Evolutionary conservation across 768 basidiomycete species (phyloP).

Genomic region (Russula sp.): DNA sequence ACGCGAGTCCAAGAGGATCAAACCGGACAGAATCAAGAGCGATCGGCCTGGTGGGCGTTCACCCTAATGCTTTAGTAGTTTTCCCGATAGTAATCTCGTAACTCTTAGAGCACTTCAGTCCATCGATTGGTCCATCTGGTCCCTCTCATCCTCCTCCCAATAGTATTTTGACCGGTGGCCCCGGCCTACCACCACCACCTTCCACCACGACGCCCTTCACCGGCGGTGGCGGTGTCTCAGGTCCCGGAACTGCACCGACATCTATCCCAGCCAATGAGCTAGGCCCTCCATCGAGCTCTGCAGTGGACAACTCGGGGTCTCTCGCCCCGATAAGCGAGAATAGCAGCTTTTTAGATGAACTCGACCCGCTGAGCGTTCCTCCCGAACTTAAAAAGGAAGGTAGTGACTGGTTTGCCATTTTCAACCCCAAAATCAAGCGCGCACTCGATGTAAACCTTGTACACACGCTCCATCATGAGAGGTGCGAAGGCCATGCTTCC

Average conservation of each 20-base stretch:
- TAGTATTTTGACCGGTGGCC: slow-evolving; percentile 18
- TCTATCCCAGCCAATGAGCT: slow-evolving; percentile 8
- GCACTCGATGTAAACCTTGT: slow-evolving; percentile 72
- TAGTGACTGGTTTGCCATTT: slow-evolving; percentile 82
- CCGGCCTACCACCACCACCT: slow-evolving; percentile 21
- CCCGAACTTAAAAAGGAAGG: slow-evolving; percentile 66
- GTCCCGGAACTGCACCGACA: slow-evolving; percentile 15
- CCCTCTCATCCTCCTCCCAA: slow-evolving; percentile 11
- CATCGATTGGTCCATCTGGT: slow-evolving; percentile 18
- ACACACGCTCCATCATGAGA: slow-evolving; percentile 87
- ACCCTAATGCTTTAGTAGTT: not conserved
- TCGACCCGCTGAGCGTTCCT: slow-evolving; percentile 39
- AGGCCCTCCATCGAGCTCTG: not conserved
- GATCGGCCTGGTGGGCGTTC: slow-evolving; percentile 21
- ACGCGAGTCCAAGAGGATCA: slow-evolving; percentile 22
- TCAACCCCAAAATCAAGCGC: slow-evolving; percentile 74
- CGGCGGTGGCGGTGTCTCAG: slow-evolving; percentile 11
- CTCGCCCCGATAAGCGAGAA: slow-evolving; percentile 21
- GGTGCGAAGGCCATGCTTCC: slow-evolving; percentile 38
- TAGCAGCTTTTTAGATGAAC: slow-evolving; percentile 40
- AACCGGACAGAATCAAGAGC: slow-evolving; percentile 21
- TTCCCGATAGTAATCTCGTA: slow-evolving; percentile 9
- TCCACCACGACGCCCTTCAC: slow-evolving; percentile 21
- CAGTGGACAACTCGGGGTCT: slow-evolving; percentile 3
- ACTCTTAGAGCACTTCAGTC: slow-evolving; percentile 19